These are phyloP conservation scores for Chlorella sp. DNA, from an alignment of 139 green algal genomes.

Conservation along the genomic window DNA sequence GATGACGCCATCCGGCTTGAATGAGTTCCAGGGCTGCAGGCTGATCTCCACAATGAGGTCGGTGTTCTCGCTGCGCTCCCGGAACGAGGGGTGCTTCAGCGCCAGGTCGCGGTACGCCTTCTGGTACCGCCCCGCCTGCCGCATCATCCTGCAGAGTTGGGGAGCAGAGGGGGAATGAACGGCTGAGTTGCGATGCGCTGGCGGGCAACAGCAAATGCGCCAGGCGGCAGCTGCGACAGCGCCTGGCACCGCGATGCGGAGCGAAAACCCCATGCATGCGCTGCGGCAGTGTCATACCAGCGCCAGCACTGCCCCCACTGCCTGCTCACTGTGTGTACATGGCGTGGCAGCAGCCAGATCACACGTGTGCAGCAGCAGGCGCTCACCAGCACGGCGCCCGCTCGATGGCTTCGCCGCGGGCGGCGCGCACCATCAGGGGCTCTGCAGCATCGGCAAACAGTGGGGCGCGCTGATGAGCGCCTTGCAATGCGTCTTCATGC, in stretches of 20 bases:
- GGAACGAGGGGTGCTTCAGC: conserved; percentile 89
- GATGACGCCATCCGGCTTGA: conserved; percentile 76
- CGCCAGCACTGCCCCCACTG: no score
- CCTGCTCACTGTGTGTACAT: no score
- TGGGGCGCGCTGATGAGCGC: background rate
- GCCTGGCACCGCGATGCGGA: background rate
- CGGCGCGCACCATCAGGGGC: conserved; percentile 85
- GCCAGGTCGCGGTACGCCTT: conserved; percentile 90
- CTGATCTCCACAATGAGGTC: conserved; percentile 98
- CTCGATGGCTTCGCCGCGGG: conserved; percentile 83
- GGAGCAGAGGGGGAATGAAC: background rate
- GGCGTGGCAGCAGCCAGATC: no score
- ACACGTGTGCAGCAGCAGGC: no score
- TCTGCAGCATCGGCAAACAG: conserved; percentile 38
- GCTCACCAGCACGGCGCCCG: conserved; percentile 84
- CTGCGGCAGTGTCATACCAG: no score
- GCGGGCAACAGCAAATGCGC: background rate
- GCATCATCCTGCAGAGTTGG: conserved; percentile 87
- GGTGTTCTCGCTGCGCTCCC: conserved; percentile 91
- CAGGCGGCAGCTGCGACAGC: background rate
- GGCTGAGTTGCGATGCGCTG: background rate
- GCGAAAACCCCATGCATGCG: background rate
- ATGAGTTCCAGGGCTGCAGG: conserved; percentile 87
- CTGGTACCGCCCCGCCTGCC: conserved; percentile 92
- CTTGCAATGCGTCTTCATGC: background rate